Evolutionary conservation across 2,329 filamentous ascomycete species (phyloP).

Genomic region (Fusarium armeniacum): DNA sequence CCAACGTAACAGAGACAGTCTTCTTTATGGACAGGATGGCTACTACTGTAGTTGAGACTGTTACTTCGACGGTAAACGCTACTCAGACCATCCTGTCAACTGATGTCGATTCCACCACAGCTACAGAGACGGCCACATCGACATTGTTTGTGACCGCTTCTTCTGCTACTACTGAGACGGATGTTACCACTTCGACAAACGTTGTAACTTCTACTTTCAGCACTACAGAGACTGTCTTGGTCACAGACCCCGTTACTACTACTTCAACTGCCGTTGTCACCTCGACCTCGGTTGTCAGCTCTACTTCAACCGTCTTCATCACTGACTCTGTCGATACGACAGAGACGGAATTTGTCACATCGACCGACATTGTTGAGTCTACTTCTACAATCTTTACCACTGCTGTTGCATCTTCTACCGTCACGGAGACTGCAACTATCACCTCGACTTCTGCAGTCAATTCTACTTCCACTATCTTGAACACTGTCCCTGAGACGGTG

Average conservation of each 20-base stretch:
- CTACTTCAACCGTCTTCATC: constrained; percentile 2
- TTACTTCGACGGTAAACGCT: constrained; percentile 2
- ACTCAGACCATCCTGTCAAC: constrained; percentile 9
- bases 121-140: constrained; percentile 2
- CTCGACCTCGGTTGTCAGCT: neutral
- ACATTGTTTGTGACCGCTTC: constrained; percentile 4
- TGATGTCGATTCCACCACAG: neutral
- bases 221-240: neutral
- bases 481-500: neutral
- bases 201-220: neutral
- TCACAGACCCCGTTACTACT: neutral
- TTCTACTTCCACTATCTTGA: neutral
- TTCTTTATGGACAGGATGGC: neutral
- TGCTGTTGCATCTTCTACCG: neutral
- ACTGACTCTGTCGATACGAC: constrained; percentile 1
- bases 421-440: neutral
- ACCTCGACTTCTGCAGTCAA: neutral
- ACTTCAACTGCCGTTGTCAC: constrained; percentile 6
- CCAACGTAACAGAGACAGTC: constrained; percentile 1
- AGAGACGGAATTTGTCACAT: neutral
- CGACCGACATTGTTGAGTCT: neutral
- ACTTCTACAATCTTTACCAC: constrained; percentile 3
- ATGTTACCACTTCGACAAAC: constrained; percentile 3
- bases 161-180: neutral
- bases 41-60: neutral